A percentile compares a stretch with the other conserved stretches of the same genome.
These are phyloP conservation scores for Alternaria solani DNA, from an alignment of 2,329 filamentous ascomycete genomes.

Conservation along the genomic window DNA sequence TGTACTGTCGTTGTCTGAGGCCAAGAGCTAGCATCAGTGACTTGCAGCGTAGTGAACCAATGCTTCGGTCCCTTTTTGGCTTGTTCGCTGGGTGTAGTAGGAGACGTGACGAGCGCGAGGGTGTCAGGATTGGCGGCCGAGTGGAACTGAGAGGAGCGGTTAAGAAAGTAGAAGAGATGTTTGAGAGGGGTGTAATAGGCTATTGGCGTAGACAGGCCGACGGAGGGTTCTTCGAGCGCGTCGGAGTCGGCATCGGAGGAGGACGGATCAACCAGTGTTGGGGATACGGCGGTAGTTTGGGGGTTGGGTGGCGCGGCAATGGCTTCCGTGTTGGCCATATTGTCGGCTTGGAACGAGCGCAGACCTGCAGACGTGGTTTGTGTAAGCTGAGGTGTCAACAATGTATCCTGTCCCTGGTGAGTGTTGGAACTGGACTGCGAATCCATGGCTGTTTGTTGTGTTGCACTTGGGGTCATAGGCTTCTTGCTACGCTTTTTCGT, in stretches of 20 bases:
- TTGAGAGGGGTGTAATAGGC: conserved; percentile 58
- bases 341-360: conserved; percentile 31
- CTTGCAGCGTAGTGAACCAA: conserved; percentile 53
- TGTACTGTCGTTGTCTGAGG: conserved; percentile 46
- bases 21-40: conserved; percentile 51
- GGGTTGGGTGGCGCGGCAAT: not conserved
- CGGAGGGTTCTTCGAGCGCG: conserved; percentile 28
- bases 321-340: conserved; percentile 17
- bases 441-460: conserved; percentile 34
- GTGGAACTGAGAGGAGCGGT: conserved; percentile 49
- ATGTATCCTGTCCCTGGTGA: conserved; percentile 35
- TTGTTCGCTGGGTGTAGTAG: conserved; percentile 43
- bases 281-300: conserved; percentile 12
- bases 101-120: conserved; percentile 53
- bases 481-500: conserved; percentile 24
- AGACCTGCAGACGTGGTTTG: conserved; percentile 38
- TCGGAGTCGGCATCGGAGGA: conserved; percentile 22
- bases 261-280: conserved; percentile 18
- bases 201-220: conserved; percentile 52
- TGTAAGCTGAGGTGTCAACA: conserved; percentile 50
- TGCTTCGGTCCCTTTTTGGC: conserved; percentile 55
- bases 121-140: conserved; percentile 52
- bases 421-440: conserved; percentile 27
- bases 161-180: conserved; percentile 52
- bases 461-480: conserved; percentile 38